These are phyloP conservation scores for Endogone sp. DNA, from an alignment of 192 early-diverging fungal species.

Conservation along the genomic window DNA sequence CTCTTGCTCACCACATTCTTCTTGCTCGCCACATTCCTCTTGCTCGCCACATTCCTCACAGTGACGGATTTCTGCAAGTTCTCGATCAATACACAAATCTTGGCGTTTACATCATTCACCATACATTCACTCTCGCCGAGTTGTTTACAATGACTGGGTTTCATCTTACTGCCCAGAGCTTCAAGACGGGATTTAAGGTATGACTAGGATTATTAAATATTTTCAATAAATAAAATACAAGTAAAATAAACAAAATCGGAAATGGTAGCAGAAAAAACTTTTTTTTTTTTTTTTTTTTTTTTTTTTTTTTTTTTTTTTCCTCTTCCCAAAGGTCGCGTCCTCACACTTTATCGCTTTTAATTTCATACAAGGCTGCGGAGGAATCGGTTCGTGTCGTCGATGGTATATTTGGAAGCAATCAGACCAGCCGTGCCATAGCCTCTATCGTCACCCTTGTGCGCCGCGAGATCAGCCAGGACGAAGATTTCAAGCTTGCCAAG, in stretches of 20 bases:
- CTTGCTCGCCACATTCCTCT: not conserved
- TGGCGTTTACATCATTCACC: slow-evolving; percentile 60
- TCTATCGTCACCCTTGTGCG: slow-evolving; percentile 77
- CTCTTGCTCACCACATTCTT: not conserved
- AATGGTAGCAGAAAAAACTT: too few species aligned
- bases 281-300: too few species aligned
- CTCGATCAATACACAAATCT: slow-evolving; percentile 61
- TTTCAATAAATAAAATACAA: too few species aligned
- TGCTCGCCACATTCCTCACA: slow-evolving; percentile 11
- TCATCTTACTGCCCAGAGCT: slow-evolving; percentile 71
- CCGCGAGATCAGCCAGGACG: slow-evolving; percentile 67
- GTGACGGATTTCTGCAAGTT: slow-evolving; percentile 48
- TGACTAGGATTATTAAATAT: not conserved
- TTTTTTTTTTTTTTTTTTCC: too few species aligned
- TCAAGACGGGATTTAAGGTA: slow-evolving; percentile 62
- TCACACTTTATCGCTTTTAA: too few species aligned
- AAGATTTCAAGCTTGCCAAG: slow-evolving; percentile 57
- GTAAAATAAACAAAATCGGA: too few species aligned
- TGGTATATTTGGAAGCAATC: slow-evolving; percentile 92
- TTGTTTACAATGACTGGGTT: slow-evolving; percentile 74
- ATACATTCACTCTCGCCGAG: slow-evolving; percentile 72
- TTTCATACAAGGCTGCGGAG: slow-evolving; percentile 58
- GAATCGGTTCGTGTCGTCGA: slow-evolving; percentile 90
- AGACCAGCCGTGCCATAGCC: slow-evolving; percentile 84
- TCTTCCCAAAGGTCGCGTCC: slow-evolving; percentile 1